Base-by-base conservation (phyloP, 108 stramenopile species). In the Nitzschia sp. region DNA sequence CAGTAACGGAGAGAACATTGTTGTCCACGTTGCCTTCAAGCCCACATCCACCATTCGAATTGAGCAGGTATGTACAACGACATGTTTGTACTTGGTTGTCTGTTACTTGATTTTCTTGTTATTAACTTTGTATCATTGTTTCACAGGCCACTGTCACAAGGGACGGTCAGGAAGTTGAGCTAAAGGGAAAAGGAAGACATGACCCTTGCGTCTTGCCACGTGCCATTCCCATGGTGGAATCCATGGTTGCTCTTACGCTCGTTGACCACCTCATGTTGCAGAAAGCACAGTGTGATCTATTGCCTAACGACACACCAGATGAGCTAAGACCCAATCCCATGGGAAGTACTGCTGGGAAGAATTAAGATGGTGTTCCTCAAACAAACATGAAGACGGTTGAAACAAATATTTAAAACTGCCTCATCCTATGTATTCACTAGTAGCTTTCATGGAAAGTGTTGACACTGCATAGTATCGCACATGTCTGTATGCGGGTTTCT, bases 151-250 rank as follows among this genome's bases (percentile, higher is more conserved):
- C 98, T 42, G 96, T 96, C 24, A 96, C 96, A 22, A 65, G 95
- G 52, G 97, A 97, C 58, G 98, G 98, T 21, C 80, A 88, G 66
- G 95, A 95, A 66, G 93, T 93, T 0, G 89, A 94, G 61, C 82
- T 98, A 22, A 80, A 96, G 40, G 98, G 97, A 22, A 98, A 97
- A 76, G 98, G 97, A 37, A 82, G 98, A 24, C 97, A 99, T 69
- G 98, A 98, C 78, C 98, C 97, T 12, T 98, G 98, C 70, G 98
- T 99, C 24, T 80, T 99, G 10, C 98, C 98, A 8, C 83, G 97
- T 22, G 97, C 97, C 11, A 88, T 95, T 48, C 96, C 96, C 37
- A 95, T 96, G 91, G 95, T 96, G 20, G 96, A 99, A 78, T 94
- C 95, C 15, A 99, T 99, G 98, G 95, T 98, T 37, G 96, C 98